These are phyloP conservation scores for Lactifluus piperatus DNA, from an alignment of 768 basidiomycete species.

Conservation along the genomic window DNA sequence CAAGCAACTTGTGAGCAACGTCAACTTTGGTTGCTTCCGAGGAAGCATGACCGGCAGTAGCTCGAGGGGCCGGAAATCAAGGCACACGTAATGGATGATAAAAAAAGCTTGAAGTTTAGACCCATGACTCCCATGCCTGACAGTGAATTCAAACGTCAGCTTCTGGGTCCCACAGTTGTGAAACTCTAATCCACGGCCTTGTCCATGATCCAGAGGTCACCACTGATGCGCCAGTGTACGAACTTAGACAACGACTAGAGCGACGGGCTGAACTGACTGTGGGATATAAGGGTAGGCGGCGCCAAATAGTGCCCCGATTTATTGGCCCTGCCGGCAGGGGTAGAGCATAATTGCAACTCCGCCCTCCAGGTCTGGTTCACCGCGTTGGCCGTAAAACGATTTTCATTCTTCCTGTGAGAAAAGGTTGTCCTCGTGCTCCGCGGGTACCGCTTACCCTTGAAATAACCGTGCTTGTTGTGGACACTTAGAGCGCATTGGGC, in stretches of 20 bases:
- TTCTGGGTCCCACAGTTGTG: neutral
- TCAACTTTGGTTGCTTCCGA: neutral
- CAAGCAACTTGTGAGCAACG: neutral
- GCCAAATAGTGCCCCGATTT: neutral
- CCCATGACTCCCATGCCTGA: neutral
- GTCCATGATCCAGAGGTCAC: neutral
- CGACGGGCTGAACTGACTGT: neutral
- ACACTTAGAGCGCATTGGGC: neutral
- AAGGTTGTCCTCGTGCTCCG: neutral
- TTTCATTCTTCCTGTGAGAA: neutral
- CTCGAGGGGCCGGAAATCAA: neutral
- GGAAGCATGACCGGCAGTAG: neutral
- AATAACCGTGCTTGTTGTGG: neutral
- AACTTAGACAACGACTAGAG: neutral
- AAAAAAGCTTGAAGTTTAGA: neutral
- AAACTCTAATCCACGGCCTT: neutral
- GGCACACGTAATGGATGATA: neutral
- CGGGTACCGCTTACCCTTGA: neutral
- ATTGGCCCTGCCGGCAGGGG: neutral
- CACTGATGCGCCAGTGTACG: neutral
- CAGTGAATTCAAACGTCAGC: neutral
- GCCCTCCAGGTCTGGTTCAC: neutral
- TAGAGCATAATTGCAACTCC: neutral
- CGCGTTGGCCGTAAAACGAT: constrained; percentile 28
- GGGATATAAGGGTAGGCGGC: neutral